A percentile compares a stretch with the other conserved stretches of the same genome.
Conservation (phyloP, 2,329 filamentous ascomycete species). For the Cladophialophora psammophila region DNA sequence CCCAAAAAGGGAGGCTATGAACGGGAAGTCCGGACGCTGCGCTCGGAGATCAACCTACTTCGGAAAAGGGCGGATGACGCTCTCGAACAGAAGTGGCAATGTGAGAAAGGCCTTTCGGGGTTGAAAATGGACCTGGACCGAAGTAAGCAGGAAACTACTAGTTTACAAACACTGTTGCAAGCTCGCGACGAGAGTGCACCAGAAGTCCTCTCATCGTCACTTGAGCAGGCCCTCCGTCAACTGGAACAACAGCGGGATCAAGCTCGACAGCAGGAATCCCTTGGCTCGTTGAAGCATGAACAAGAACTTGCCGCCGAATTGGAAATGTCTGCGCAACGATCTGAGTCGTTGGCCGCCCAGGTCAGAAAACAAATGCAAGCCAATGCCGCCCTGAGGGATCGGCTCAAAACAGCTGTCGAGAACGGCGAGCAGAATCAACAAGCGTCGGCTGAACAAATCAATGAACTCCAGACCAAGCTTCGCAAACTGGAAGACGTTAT, state of each 20-base stretch:
- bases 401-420: constrained; percentile 78
- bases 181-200: constrained; percentile 83
- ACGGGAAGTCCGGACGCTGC: constrained; percentile 78
- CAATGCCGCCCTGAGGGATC: constrained; percentile 76
- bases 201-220: constrained; percentile 66
- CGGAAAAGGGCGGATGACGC: constrained; percentile 90
- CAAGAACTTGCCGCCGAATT: constrained; percentile 75
- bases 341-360: constrained; percentile 79
- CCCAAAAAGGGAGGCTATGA: constrained; percentile 82
- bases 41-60: constrained; percentile 83
- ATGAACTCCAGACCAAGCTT: constrained; percentile 80
- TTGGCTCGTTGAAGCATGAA: constrained; percentile 74
- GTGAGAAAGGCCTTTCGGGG: constrained; percentile 85
- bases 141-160: constrained; percentile 88
- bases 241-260: constrained; percentile 72
- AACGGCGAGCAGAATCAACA: constrained; percentile 86
- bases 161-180: constrained; percentile 77
- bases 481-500: constrained; percentile 84
- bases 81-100: constrained; percentile 93
- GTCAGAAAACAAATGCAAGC: constrained; percentile 81
- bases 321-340: constrained; percentile 73
- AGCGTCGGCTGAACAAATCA: constrained; percentile 80
- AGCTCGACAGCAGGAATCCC: constrained; percentile 62
- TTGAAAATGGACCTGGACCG: constrained; percentile 97
- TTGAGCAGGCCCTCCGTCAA: constrained; percentile 77